Percentiles rank a stretch among this genome's conserved stretches.
These are phyloP conservation scores for Lachnellula occidentalis DNA, from an alignment of 2,329 filamentous ascomycete genomes.

Conservation along the genomic window DNA sequence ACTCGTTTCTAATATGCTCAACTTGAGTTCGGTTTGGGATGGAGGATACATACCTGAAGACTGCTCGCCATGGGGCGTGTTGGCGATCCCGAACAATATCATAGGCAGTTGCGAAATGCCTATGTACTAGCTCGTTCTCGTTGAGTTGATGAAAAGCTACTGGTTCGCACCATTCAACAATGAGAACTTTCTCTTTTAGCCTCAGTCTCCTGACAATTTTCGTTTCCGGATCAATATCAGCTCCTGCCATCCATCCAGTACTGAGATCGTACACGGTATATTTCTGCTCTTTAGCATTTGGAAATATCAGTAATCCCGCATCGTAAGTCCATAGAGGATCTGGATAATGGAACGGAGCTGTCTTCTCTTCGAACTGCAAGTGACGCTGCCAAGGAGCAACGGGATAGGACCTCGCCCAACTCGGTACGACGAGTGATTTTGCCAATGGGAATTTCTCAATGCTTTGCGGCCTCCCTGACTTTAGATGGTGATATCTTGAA, in stretches of 20 bases:
- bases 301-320: slow-evolving; percentile 49
- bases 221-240: slow-evolving; percentile 46
- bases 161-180: slow-evolving; percentile 58
- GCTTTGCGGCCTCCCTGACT: slow-evolving; percentile 40
- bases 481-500: slow-evolving; percentile 49
- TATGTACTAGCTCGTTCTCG: slow-evolving; percentile 45
- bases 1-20: slow-evolving; percentile 38
- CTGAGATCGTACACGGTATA: slow-evolving; percentile 48
- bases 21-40: not conserved
- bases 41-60: slow-evolving; percentile 38
- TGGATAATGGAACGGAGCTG: slow-evolving; percentile 39
- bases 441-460: slow-evolving; percentile 41
- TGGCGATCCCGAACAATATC: slow-evolving; percentile 35
- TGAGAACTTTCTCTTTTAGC: slow-evolving; percentile 47
- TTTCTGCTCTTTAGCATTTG: slow-evolving; percentile 27
- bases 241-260: slow-evolving; percentile 35
- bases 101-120: slow-evolving; percentile 56
- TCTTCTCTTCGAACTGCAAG: slow-evolving; percentile 37
- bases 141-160: slow-evolving; percentile 47
- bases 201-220: slow-evolving; percentile 51
- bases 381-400: slow-evolving; percentile 42
- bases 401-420: slow-evolving; percentile 29
- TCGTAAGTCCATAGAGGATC: slow-evolving; percentile 51
- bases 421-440: slow-evolving; percentile 28
- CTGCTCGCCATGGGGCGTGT: slow-evolving; percentile 36